Evolutionary conservation across 108 stramenopile genomes (phyloP).

Genomic region (Aurantiochytrium sp.): DNA sequence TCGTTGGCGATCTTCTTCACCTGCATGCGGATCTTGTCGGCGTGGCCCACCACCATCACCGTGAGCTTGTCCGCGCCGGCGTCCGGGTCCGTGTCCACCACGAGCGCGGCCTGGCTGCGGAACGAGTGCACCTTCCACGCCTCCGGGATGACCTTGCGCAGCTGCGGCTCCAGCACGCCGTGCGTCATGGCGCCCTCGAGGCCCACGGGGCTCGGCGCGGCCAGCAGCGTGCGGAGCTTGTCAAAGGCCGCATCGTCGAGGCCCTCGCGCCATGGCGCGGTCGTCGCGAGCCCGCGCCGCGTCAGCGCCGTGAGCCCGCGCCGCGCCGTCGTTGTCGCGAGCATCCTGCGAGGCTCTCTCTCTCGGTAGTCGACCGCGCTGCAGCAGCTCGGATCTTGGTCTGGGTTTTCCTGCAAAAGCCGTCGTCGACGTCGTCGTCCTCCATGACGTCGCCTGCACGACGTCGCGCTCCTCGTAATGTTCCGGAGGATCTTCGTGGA

Average conservation of each 20-base stretch:
- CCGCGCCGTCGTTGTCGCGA: too few relatives aligned
- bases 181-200: neutral
- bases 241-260: constrained; percentile 1
- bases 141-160: neutral
- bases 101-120: neutral
- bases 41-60: constrained; percentile 8
- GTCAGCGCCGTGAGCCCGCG: too few relatives aligned
- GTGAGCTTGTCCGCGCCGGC: constrained; percentile 11
- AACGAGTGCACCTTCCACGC: neutral
- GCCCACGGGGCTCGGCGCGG: constrained; percentile 24
- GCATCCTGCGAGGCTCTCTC: too few relatives aligned
- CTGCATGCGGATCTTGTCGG: constrained; percentile 30
- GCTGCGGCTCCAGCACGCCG: neutral
- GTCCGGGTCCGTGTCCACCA: neutral
- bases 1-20: neutral
- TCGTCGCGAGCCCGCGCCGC: too few relatives aligned
- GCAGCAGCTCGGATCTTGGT: too few relatives aligned
- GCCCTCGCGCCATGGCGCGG: neutral
- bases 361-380: too few relatives aligned
- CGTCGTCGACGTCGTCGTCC: too few relatives aligned
- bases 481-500: too few relatives aligned
- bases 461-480: too few relatives aligned
- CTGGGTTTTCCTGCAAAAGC: too few relatives aligned
- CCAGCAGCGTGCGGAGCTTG: neutral
- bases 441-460: too few relatives aligned